Conservation (phyloP, 2,329 filamentous ascomycete species). For the Didymella pinodella region DNA sequence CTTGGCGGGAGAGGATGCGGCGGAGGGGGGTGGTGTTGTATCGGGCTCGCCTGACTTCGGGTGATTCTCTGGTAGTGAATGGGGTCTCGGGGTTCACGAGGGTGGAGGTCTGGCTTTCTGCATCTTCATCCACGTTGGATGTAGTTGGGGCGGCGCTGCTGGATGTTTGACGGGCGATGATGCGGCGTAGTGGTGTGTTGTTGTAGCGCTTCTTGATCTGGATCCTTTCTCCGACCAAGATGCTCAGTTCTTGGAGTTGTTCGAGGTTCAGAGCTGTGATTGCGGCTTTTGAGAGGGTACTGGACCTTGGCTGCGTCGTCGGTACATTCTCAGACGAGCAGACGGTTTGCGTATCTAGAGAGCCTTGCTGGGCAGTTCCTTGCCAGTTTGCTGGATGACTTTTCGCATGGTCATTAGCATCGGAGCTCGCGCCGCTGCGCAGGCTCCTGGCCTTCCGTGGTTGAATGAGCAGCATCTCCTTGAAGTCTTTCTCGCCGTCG, state of each 20-base stretch:
- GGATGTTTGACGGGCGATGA: slow-evolving; percentile 1
- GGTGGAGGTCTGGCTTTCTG: slow-evolving; percentile 7
- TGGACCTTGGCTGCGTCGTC: not conserved
- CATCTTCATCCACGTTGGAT: not conserved
- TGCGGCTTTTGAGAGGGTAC: not conserved
- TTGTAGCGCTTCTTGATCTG: slow-evolving; percentile 17
- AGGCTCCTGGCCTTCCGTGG: not conserved
- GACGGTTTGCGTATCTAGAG: not conserved
- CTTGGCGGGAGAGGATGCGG: slow-evolving; percentile 9
- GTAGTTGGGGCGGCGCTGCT: too few relatives aligned
- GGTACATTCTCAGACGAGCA: not conserved
- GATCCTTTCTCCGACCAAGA: slow-evolving; percentile 5
- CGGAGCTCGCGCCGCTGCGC: slow-evolving; percentile 1
- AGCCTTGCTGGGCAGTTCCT: not conserved
- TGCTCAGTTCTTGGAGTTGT: slow-evolving; percentile 8
- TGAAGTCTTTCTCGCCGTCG: not conserved
- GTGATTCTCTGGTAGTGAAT: not conserved
- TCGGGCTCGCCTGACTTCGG: not conserved
- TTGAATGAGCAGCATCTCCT: slow-evolving; percentile 12
- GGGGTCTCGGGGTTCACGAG: slow-evolving; percentile 2
- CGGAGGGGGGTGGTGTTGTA: slow-evolving; percentile 13
- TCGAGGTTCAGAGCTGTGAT: slow-evolving; percentile 8
- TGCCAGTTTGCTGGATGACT: slow-evolving; percentile 9
- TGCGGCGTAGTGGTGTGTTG: slow-evolving; percentile 16
- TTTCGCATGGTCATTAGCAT: slow-evolving; percentile 3